Percentiles rank a stretch among this genome's conserved stretches.
phyloP scores from a whole-genome alignment of 2,329 filamentous ascomycete genomes.

The Aspergillus awamori region DNA sequence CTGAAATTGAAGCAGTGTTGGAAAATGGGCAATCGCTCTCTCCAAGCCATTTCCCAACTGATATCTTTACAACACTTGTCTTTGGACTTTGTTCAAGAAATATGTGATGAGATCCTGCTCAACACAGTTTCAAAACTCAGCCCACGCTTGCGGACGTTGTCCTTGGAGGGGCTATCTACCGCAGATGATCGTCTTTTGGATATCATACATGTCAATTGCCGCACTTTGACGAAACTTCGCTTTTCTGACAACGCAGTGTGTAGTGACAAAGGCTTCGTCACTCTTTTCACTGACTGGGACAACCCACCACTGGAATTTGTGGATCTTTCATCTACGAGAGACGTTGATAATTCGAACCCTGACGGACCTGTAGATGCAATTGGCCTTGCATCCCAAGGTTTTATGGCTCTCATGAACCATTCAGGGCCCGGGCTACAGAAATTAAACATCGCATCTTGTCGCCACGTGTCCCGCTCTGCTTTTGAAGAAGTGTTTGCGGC shows the following conservation, averaged over 20 bases:
- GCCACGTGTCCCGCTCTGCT: constrained; percentile 72
- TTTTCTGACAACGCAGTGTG: constrained; percentile 75
- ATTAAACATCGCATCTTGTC: constrained; percentile 80
- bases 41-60: constrained; percentile 67
- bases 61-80: constrained; percentile 72
- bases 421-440: constrained; percentile 68
- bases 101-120: constrained; percentile 61
- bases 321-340: constrained; percentile 77
- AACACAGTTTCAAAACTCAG: constrained; percentile 67
- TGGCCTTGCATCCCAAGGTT: constrained; percentile 75
- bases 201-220: constrained; percentile 71
- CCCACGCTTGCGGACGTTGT: constrained; percentile 71
- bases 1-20: constrained; percentile 84
- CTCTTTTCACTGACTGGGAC: constrained; percentile 74
- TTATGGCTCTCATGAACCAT: constrained; percentile 81
- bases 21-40: constrained; percentile 66
- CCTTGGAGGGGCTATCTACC: constrained; percentile 68
- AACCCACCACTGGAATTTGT: constrained; percentile 71
- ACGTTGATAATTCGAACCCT: constrained; percentile 71
- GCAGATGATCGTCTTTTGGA: constrained; percentile 71
- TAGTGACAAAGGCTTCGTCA: constrained; percentile 72
- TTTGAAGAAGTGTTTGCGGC: constrained; percentile 74
- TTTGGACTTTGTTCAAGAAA: constrained; percentile 64
- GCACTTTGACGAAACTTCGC: constrained; percentile 72
- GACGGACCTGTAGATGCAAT: constrained; percentile 64